These are phyloP conservation scores for Boletellus emodensis DNA, from an alignment of 768 basidiomycete genomes.

Conservation along the genomic window DNA sequence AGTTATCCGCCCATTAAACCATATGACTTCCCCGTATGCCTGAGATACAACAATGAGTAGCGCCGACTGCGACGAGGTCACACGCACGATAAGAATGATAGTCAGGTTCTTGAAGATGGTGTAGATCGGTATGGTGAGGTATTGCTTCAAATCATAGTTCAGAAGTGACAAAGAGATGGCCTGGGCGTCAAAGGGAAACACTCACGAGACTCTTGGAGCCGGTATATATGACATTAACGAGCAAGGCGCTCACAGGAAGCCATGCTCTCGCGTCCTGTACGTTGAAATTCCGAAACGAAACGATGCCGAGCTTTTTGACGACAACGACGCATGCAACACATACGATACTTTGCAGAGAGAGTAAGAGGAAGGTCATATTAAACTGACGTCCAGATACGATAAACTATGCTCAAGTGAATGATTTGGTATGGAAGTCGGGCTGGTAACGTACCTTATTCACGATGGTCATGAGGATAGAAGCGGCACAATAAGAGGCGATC, in stretches of 20 bases:
- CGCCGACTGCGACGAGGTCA: background rate
- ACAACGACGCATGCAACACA: constrained; percentile 72
- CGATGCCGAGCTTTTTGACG: constrained; percentile 73
- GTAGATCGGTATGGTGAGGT: constrained; percentile 93
- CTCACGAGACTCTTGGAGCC: constrained; percentile 94
- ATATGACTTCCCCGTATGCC: constrained; percentile 97
- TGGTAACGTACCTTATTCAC: constrained; percentile 76
- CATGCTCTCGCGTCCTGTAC: constrained; percentile 81
- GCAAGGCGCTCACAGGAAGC: constrained; percentile 91
- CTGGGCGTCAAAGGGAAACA: constrained; percentile 6
- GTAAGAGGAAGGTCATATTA: constrained; percentile 94
- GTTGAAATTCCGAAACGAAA: constrained; percentile 84
- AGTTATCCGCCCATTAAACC: constrained; percentile 91
- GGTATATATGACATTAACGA: constrained; percentile 95
- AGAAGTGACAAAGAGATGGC: background rate
- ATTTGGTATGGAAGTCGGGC: background rate
- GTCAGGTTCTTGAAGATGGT: constrained; percentile 99
- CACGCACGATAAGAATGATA: constrained; percentile 92
- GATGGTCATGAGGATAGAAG: constrained; percentile 95
- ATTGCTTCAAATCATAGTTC: constrained; percentile 62
- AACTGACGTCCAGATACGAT: constrained; percentile 92
- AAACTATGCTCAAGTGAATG: constrained; percentile 48
- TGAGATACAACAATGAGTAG: constrained; percentile 27
- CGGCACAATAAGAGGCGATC: constrained; percentile 84
- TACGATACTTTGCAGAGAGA: constrained; percentile 87